Base-by-base conservation (phyloP, 192 early-diverging fungal species). In the Backusella mclennaniae region DNA sequence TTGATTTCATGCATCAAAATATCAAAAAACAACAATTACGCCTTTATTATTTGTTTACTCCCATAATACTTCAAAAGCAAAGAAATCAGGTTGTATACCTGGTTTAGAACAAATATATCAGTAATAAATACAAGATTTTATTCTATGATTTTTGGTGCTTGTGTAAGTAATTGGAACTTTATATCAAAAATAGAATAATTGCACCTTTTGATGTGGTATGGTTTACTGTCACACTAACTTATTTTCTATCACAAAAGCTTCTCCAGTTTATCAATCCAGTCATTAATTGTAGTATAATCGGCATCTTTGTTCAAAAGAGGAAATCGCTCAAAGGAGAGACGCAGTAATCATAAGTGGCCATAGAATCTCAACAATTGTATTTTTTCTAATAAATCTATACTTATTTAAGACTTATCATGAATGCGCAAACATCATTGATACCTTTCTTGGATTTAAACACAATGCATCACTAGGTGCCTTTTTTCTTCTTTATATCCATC, bases 251-350 rank as follows among this genome's bases (percentile, higher is more conserved):
- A 63, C 56, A 63, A 63, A 63, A 63, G 23, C n/a, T 59, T 63
- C 23, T 29, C 23, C 3, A 63, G 56, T 63, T 63, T 63, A 63
- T 63, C 56, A 63, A 56, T 12, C 12, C 56, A 63, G 23, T 3
- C 23, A 26, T 29, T 9, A n/a, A 3, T 3, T n/a, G 8, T 29
- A 63, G 56, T 63, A 63, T 63, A 63, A 26, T 29, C 23, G 56
- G 56, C 56, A 63, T 63, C 56, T 63, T 63, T 63, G 56, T 63
- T 63, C 56, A 63, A 63, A 63, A 63, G 23, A 63, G 56, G 56
- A 63, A 63, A 63, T 63, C 56, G 56, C 29, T 63, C 56, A 63
- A 63, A 63, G 56, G 23, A 63, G 56, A 15, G 26, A 29, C 26
- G 9, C 23, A 0, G 26, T 63, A 63, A 12, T 63, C 12, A 12